phyloP scores from a whole-genome alignment of 306 rosid genomes.

The Vicia villosa region DNA sequence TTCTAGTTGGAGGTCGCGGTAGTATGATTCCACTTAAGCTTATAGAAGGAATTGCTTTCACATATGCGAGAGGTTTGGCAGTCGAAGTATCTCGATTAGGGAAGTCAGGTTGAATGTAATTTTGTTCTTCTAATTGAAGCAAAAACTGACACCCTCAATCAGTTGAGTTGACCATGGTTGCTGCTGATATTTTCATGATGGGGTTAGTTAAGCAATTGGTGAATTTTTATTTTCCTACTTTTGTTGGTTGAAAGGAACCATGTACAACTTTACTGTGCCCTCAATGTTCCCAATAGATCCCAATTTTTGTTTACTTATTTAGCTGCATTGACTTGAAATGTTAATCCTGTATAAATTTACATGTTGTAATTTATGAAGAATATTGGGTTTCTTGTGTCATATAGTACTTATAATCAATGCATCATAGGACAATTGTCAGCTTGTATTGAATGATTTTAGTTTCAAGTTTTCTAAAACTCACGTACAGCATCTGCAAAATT shows the following conservation, averaged over 20 bases:
- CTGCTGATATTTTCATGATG: neutral
- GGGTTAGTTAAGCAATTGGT: constrained; percentile 9
- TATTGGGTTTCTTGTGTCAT: constrained; percentile 10
- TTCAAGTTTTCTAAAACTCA: constrained; percentile 22
- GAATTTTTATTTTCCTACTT: constrained; percentile 18
- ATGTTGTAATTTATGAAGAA: constrained; percentile 1
- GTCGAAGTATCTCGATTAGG: constrained; percentile 1
- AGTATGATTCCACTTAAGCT: constrained; percentile 35
- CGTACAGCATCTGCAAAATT: neutral
- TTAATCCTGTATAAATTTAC: neutral
- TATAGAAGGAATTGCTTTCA: neutral
- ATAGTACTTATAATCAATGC: neutral
- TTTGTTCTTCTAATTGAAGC: constrained; percentile 19
- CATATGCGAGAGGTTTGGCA: neutral
- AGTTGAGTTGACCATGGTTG: constrained; percentile 19
- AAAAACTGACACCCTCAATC: neutral
- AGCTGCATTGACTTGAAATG: constrained; percentile 20
- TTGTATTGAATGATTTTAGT: neutral
- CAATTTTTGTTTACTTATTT: constrained; percentile 15
- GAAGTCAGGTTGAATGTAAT: constrained; percentile 25
- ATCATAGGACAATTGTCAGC: neutral
- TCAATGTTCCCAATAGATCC: constrained; percentile 22
- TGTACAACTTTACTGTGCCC: neutral
- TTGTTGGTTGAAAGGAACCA: constrained; percentile 3
- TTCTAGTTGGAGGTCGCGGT: constrained; percentile 80